phyloP scores from a whole-genome alignment of 139 green algal genomes.

The Desmodesmus armatus region DNA sequence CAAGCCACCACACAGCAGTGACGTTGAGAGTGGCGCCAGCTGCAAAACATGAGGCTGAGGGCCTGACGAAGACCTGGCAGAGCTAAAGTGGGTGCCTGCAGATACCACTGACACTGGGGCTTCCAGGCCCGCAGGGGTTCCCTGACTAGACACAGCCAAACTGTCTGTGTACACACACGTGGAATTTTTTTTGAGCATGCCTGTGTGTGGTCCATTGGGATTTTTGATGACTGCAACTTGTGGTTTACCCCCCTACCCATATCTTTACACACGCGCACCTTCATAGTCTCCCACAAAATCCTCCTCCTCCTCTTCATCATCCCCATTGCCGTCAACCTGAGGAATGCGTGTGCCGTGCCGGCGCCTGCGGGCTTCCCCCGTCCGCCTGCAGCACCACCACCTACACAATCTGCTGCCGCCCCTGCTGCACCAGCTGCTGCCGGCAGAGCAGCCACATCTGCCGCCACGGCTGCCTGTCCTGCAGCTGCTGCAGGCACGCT shows the following conservation, averaged over 20 bases:
- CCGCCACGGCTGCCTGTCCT: not conserved
- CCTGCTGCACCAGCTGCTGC: not conserved
- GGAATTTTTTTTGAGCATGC: no score
- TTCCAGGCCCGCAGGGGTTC: no score
- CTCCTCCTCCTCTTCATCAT: constrained; percentile 34
- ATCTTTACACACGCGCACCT: not conserved
- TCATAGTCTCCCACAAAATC: constrained; percentile 13
- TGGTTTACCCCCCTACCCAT: not conserved
- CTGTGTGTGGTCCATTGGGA: no score
- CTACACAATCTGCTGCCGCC: constrained; percentile 1
- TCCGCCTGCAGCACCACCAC: not conserved
- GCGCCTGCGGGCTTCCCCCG: not conserved
- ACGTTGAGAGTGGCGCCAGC: not conserved
- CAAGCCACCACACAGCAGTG: not conserved
- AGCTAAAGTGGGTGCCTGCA: no score
- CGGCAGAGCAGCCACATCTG: not conserved
- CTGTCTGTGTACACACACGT: no score
- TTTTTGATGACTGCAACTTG: not conserved
- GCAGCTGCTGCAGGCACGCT: constrained; percentile 24
- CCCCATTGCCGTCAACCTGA: constrained; percentile 30
- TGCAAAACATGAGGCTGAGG: not conserved
- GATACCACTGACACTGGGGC: no score
- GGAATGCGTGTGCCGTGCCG: not conserved
- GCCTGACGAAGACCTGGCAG: no score
- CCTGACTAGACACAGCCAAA: no score